These are phyloP conservation scores for Colletotrichum australisinense DNA, from an alignment of 2,329 filamentous ascomycete genomes.

Conservation along the genomic window DNA sequence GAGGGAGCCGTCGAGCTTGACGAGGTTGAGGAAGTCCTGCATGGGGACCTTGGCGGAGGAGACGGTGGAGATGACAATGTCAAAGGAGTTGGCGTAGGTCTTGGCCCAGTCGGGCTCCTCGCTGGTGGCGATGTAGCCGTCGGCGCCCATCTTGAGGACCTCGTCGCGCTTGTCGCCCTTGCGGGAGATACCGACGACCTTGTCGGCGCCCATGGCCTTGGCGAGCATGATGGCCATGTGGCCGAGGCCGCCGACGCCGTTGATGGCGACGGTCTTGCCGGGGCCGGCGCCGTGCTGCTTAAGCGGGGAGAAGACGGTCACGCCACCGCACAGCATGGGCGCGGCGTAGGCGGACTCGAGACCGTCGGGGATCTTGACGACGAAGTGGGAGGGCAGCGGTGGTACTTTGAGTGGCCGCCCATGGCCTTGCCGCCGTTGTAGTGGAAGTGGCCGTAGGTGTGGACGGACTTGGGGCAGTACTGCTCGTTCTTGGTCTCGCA, in stretches of 20 bases:
- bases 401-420: conserved; percentile 53
- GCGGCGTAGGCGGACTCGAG: conserved; percentile 57
- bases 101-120: conserved; percentile 66
- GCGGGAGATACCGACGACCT: conserved; percentile 70
- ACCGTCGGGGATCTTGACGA: conserved; percentile 58
- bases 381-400: conserved; percentile 57
- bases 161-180: conserved; percentile 64
- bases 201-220: conserved; percentile 73
- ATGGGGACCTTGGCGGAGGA: conserved; percentile 58
- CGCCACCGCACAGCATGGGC: conserved; percentile 78
- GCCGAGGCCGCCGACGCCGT: conserved; percentile 76
- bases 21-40: conserved; percentile 67
- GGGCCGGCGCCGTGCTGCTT: conserved; percentile 72
- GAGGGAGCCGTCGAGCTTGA: conserved; percentile 66
- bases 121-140: conserved; percentile 56
- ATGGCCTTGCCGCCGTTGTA: conserved; percentile 36
- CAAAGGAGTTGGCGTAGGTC: conserved; percentile 62
- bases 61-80: conserved; percentile 70
- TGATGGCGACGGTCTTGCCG: conserved; percentile 73
- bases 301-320: conserved; percentile 75
- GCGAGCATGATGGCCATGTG: conserved; percentile 78
- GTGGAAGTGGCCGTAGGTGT: conserved; percentile 64
- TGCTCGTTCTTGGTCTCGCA: conserved; percentile 55
- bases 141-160: conserved; percentile 67
- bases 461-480: conserved; percentile 46